Evolutionary conservation across 805 yeast genomes (phyloP).

Genomic region (Ogataea degrootiae): DNA sequence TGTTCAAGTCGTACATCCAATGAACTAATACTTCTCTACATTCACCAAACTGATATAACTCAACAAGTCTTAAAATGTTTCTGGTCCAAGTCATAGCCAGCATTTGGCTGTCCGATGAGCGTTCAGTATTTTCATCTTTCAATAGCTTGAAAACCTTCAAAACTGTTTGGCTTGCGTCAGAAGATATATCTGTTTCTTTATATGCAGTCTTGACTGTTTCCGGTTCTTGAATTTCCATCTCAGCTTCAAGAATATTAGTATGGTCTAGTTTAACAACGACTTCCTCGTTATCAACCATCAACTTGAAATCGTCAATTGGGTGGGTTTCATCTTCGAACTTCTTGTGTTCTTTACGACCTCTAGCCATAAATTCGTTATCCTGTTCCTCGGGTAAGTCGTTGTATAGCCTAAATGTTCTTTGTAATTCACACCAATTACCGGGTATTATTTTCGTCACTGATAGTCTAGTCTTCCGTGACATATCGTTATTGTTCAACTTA

Average conservation of each 20-base stretch:
- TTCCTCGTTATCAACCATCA: slow-evolving; percentile 3
- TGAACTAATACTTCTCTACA: slow-evolving; percentile 63
- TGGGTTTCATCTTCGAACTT: slow-evolving; percentile 45
- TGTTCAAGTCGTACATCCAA: slow-evolving; percentile 37
- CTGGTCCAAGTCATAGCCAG: slow-evolving; percentile 36
- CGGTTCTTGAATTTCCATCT: too few relatives aligned
- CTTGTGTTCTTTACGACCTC: slow-evolving; percentile 47
- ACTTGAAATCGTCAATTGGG: slow-evolving; percentile 21
- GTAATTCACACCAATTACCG: slow-evolving; percentile 65
- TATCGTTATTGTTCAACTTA: neutral
- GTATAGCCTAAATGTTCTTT: slow-evolving; percentile 48
- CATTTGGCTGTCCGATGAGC: neutral
- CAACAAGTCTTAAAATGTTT: slow-evolving; percentile 37
- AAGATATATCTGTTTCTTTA: neutral
- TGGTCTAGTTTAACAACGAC: slow-evolving; percentile 1
- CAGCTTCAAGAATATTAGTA: slow-evolving; percentile 1
- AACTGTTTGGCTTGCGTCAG: neutral
- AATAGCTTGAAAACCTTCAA: neutral
- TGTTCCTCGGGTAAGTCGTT: slow-evolving; percentile 24
- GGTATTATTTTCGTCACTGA: slow-evolving; percentile 60
- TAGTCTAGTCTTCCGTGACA: slow-evolving; percentile 30
- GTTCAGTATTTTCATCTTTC: neutral
- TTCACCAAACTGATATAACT: slow-evolving; percentile 41
- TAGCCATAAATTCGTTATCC: slow-evolving; percentile 36
- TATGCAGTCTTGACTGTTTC: too few relatives aligned